Evolutionary conservation across 805 yeast genomes (phyloP), one percentile per base, ranked within the genome.

Genomic region (Ogataea naganishii): DNA sequence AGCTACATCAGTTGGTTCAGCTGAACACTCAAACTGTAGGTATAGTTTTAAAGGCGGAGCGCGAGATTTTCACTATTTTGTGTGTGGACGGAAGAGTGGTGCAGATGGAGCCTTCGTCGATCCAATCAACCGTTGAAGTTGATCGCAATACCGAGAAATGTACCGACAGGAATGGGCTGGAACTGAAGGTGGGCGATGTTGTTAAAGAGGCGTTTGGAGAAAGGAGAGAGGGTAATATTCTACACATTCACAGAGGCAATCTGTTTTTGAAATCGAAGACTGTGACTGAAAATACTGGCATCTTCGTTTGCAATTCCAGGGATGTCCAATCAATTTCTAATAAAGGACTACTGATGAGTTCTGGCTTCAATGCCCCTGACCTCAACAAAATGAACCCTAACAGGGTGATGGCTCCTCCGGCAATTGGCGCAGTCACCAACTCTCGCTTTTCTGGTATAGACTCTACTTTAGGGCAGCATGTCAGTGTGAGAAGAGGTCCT

Each of bases 351-450:
- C 43, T 81, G 31, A 61, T 80, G 41, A 55, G 64, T 13, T 67
- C 75, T n/a, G 59, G 64, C 26, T 54, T 54, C 40, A 63, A 59
- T 42, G 62, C 68, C 6, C 74, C 75, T 27, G 95, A 85, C 49
- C 66, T 89, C 38, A 72, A 75, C 30, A 77, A 77, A 43, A 83
- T 89, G 94, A 89, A 89, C 56, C 97, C 98, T 15, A 70, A 67
- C 66, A 69, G 61, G 52, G 37, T 38, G 60, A 63, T 41, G 58
- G 77, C 89, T 11, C 81, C 86, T n/a, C 51, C 53, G 16, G 67
- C 78, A 1, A 56, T 64, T 15, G 62, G 64, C 13, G 65, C 75
- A 4, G 66, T 70, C 17, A 66, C 70, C 21, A 53, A 56, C 14
- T 66, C 74, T 31, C 57, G 61, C 37, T 66, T 62, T 31, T 73